These are phyloP conservation scores for Podosphaera fusca DNA, from an alignment of 2,329 filamentous ascomycete species.

Conservation along the genomic window DNA sequence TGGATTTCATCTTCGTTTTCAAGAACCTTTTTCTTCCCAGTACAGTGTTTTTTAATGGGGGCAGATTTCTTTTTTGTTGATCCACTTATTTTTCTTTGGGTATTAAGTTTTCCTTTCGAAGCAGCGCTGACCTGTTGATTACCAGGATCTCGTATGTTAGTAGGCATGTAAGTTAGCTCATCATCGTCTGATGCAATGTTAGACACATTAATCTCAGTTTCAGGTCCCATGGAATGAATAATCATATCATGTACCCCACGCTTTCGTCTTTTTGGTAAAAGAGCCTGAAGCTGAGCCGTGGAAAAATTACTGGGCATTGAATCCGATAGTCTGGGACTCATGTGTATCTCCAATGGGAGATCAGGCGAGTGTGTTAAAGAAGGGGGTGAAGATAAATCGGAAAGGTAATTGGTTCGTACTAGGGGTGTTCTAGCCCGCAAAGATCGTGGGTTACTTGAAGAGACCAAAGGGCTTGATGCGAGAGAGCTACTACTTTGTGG, in stretches of 20 bases:
- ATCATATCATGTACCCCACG: constrained; percentile 12
- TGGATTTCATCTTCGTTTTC: constrained; percentile 32
- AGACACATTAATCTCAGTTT: constrained; percentile 24
- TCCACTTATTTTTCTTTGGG: constrained; percentile 5
- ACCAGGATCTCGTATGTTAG: not conserved
- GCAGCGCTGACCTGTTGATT: not conserved
- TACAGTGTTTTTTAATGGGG: not conserved
- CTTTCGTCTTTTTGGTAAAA: constrained; percentile 16
- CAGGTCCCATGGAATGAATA: constrained; percentile 21
- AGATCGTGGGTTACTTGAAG: constrained; percentile 8
- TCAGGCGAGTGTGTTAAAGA: constrained; percentile 46
- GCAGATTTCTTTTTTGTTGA: not conserved
- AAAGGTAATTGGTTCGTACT: constrained; percentile 9
- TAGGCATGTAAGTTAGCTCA: constrained; percentile 25
- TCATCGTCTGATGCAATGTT: constrained; percentile 29
- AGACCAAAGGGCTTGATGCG: constrained; percentile 1
- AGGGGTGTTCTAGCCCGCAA: constrained; percentile 11
- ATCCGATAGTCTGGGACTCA: not conserved
- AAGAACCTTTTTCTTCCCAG: constrained; percentile 15
- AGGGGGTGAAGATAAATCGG: constrained; percentile 31
- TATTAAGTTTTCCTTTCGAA: not conserved
- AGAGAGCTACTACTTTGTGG: constrained; percentile 14
- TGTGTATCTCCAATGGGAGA: constrained; percentile 3
- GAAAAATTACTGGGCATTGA: not conserved
- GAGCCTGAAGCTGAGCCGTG: constrained; percentile 13